Percentiles rank a stretch among this genome's conserved stretches.
These are phyloP conservation scores for Mikania micrantha DNA, from an alignment of 129 eudicot genomes.

Conservation along the genomic window DNA sequence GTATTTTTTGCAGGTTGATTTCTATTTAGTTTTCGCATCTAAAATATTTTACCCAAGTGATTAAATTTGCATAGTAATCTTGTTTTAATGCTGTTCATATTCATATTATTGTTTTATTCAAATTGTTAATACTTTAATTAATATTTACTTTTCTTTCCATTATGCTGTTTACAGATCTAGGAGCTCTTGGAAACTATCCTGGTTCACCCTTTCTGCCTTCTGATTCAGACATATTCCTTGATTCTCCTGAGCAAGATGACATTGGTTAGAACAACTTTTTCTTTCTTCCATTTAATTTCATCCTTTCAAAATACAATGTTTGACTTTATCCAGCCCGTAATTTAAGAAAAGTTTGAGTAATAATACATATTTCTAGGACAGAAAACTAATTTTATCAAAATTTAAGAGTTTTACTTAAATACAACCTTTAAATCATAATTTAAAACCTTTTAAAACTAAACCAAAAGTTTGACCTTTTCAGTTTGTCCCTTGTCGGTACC, in stretches of 20 bases:
- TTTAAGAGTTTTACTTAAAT: no score
- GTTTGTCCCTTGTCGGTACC: no score
- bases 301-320: neutral
- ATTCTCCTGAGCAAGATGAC: slow-evolving; percentile 92
- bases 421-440: no score
- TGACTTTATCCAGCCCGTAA: neutral
- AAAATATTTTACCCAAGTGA: neutral
- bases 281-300: neutral
- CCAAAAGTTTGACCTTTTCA: no score
- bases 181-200: slow-evolving; percentile 90
- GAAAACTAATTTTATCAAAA: no score
- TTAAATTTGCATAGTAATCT: neutral
- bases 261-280: slow-evolving; percentile 44
- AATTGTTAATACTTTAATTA: neutral
- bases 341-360: neutral
- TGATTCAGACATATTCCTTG: slow-evolving; percentile 94
- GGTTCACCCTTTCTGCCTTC: slow-evolving; percentile 93
- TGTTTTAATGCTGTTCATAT: neutral
- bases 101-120: neutral
- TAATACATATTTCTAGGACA: no score
- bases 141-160: neutral
- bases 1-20: neutral
- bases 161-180: slow-evolving; percentile 45
- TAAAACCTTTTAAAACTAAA: no score
- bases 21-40: neutral